Base-by-base conservation (phyloP, 2,329 filamentous ascomycete genomes). In the Trichoderma afroharzianum region DNA sequence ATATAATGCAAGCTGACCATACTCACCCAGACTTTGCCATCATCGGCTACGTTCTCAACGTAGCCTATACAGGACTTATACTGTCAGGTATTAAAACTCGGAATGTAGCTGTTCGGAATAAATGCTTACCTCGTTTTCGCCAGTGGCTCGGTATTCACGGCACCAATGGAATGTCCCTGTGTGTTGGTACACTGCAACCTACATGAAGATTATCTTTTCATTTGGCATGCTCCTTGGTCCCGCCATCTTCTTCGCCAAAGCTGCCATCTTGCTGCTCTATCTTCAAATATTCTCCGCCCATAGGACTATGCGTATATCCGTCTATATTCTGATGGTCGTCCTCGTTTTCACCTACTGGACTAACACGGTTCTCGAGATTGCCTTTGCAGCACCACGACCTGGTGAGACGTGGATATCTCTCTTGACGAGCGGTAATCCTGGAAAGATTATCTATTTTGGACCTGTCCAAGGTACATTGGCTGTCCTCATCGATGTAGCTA, bases 231-330 rank as follows among this genome's bases (percentile, higher is more conserved):
- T 75, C 2, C 63, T 73, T 14, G 32, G 58, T 1, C 70, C 70
- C 6, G 71, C 55, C n/a, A 50, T 72, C 39, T 75, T 76, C 70
- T 75, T 76, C 59, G 21, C 71, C 50, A 75, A 74, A 39, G 70
- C 66, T 2, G 70, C 74, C 53, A 76, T 76, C 43, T 55, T 75
- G 47, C 36, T 76, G 28, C 50, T 75, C 26, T 75, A 73, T 21
- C 70, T 62, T 9, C 72, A 75, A 57, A 53, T 76, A 28, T 76
- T 76, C 63, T 47, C 62, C 2, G 61, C 73, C 5, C 33, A 72
- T 21, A 66, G 39, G 30, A n/a, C 14, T 9, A 70, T 71, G 1
- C 69, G 72, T 5, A 66, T 71, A 6, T 63, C 66, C 21, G 67
- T 73, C 69, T 58, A 73, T n/a, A 21, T 72, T 26, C 73, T 74